Evolutionary conservation across 2,329 filamentous ascomycete genomes (phyloP).

Genomic region (Verticillium isaacii): DNA sequence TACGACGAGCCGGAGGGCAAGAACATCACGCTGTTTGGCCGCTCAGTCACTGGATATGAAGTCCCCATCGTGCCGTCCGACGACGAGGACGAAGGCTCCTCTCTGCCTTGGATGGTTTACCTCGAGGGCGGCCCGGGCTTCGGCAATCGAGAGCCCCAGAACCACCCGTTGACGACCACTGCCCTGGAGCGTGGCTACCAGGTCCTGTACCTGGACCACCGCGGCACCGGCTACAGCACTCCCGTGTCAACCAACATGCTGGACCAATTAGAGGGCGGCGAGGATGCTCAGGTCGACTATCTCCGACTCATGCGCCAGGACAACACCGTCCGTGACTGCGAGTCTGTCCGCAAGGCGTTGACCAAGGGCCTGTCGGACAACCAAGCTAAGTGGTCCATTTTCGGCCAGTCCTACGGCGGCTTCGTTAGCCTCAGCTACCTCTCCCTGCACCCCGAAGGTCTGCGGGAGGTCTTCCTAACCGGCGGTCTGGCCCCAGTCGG

Average conservation of each 20-base stretch:
- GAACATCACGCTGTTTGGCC: conserved; percentile 3
- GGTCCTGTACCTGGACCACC: conserved; percentile 81
- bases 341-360: conserved; percentile 74
- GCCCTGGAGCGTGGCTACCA: conserved; percentile 83
- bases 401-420: conserved; percentile 93
- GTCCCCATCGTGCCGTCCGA: conserved; percentile 1
- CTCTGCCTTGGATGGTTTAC: conserved; percentile 62
- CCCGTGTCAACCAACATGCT: conserved; percentile 73
- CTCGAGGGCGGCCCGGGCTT: conserved; percentile 84
- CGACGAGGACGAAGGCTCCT: conserved; percentile 14
- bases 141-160: conserved; percentile 69
- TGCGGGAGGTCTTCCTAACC: conserved; percentile 78
- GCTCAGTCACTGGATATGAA: neutral
- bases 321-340: conserved; percentile 83
- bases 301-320: conserved; percentile 83
- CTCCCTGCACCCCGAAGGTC: conserved; percentile 69
- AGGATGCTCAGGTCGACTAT: conserved; percentile 69
- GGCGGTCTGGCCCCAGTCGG: conserved; percentile 80
- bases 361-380: conserved; percentile 64
- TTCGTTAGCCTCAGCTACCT: conserved; percentile 83
- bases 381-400: conserved; percentile 75
- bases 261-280: conserved; percentile 49
- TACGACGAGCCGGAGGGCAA: conserved; percentile 3
- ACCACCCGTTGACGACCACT: conserved; percentile 63
- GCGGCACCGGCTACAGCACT: conserved; percentile 81